Evolutionary conservation across 2,329 filamentous ascomycete species (phyloP).

Genomic region (Talaromyces sp.): DNA sequence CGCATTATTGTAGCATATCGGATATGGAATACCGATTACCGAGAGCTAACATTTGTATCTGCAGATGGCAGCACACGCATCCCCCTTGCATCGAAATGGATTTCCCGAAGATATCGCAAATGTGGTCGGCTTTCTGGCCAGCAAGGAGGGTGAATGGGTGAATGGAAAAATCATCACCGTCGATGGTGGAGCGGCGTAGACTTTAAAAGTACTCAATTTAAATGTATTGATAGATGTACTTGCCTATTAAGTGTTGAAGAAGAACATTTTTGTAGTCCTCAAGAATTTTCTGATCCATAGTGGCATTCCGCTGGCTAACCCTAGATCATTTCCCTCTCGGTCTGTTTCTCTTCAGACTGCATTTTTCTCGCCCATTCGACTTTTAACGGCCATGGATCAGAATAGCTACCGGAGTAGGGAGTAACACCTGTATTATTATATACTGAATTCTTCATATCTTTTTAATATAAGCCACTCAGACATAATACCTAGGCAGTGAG

Average conservation of each 20-base stretch:
- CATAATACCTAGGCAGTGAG: not conserved
- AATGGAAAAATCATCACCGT: slow-evolving; percentile 10
- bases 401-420: not conserved
- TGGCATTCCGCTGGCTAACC: not conserved
- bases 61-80: slow-evolving; percentile 11
- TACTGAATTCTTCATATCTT: not conserved
- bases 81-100: slow-evolving; percentile 11
- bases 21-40: not conserved
- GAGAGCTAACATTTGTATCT: not conserved
- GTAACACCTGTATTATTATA: not conserved
- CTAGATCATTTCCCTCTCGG: not conserved
- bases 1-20: not conserved
- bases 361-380: not conserved
- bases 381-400: not conserved
- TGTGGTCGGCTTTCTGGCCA: slow-evolving; percentile 4
- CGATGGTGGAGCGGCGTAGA: slow-evolving; percentile 4
- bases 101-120: slow-evolving; percentile 14
- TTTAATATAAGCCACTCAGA: not conserved
- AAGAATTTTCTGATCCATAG: not conserved
- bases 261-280: not conserved
- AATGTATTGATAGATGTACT: not conserved
- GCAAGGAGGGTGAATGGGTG: slow-evolving; percentile 13
- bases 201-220: not conserved
- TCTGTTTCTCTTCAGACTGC: not conserved
- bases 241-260: not conserved